Evolutionary conservation across 2,329 filamentous ascomycete genomes (phyloP), one percentile per base, ranked within the genome.

Genomic region (Nigrospora oryzae): DNA sequence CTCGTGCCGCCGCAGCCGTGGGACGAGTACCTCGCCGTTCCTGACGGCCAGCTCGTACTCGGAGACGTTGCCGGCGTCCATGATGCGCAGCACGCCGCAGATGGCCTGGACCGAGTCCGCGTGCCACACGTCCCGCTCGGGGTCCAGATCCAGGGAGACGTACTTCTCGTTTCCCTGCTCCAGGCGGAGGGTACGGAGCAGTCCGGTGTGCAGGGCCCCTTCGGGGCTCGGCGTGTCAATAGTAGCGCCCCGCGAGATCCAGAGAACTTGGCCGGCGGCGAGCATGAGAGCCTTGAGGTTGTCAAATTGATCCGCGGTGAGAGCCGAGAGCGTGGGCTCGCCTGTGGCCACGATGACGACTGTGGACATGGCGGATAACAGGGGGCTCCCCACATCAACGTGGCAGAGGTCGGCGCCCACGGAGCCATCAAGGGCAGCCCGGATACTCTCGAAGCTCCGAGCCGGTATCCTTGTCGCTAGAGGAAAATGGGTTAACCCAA

Each of bases 161-260:
- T 44, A 44, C 36, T 39, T 44, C n/a, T 44, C 42, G 5, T 5
- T 37, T 11, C 42, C 42, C 34, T 44, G 42, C 30, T 44, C 42
- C 13, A 44, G 30, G 10, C 42, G 23, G 12, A 44, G 16, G 11
- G 42, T 44, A 11, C 42, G 36, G 5, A 44, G 31, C n/a, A 44
- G 28, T 15, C 42, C 42, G 10, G 37, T 38, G 30, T 44, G 36
- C 13, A 44, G 37, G n/a, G 15, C 36, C 19, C 15, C 36, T 13
- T 36, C 19, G 16, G 42, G 28, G 8, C 17, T 11, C 8, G 8
- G 16, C 11, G 37, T 17, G 13, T 44, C 37, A 7, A 12, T 2
- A 5, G 36, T 11, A 10, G 42, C 36, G 36, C 42, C 42, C 13
- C 31, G 23, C 11, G 42, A 44, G 15, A 44, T 11, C 42, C 42